These are phyloP conservation scores for Colletotrichum ledebouriae DNA, from an alignment of 2,329 filamentous ascomycete genomes.

Conservation along the genomic window DNA sequence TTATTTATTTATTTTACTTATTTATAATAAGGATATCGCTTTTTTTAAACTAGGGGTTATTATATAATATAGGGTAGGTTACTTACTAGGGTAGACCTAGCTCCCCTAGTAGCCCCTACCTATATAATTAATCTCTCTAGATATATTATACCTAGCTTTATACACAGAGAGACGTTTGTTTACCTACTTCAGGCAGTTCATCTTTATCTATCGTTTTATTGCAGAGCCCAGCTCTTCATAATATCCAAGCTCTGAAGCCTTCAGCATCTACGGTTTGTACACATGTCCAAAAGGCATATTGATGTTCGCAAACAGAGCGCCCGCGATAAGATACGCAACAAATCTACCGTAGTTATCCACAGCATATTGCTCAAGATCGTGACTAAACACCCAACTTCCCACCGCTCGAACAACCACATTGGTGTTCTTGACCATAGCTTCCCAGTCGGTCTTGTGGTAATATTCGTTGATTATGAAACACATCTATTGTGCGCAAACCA, in stretches of 20 bases:
- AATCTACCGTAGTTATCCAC: background rate
- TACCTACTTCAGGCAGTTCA: too few relatives aligned
- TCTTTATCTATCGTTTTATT: too few relatives aligned
- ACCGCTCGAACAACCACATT: background rate
- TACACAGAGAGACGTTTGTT: too few relatives aligned
- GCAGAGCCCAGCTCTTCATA: too few relatives aligned
- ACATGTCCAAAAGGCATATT: background rate
- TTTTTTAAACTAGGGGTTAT: too few relatives aligned
- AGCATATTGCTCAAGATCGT: background rate
- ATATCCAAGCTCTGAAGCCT: background rate
- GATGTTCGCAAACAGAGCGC: background rate
- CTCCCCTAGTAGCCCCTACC: too few relatives aligned
- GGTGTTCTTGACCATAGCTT: background rate
- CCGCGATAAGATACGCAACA: background rate
- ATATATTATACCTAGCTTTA: too few relatives aligned
- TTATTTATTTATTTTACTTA: too few relatives aligned
- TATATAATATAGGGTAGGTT: too few relatives aligned
- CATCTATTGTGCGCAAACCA: background rate
- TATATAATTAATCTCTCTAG: too few relatives aligned
- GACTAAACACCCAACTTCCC: background rate
- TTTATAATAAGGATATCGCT: too few relatives aligned
- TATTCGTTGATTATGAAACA: background rate
- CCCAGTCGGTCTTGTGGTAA: background rate
- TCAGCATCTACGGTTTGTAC: background rate
- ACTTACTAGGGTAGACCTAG: too few relatives aligned